A percentile compares a stretch with the other conserved stretches of the same genome.
These are phyloP conservation scores for Entoloma clypeatum DNA, from an alignment of 1,284 basidiomycete species.

Conservation along the genomic window DNA sequence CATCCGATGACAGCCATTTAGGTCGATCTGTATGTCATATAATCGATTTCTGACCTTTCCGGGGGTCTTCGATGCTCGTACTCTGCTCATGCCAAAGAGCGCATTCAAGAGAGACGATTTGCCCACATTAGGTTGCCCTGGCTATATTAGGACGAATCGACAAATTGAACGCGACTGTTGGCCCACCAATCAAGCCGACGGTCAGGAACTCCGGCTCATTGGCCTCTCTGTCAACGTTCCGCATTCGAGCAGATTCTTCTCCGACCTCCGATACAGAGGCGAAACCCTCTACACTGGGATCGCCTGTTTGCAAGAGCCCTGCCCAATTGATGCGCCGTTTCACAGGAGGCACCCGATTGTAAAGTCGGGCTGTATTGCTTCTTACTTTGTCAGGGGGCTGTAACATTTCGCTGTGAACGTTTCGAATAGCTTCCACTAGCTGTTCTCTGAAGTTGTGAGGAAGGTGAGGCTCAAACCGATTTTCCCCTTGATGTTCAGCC, in stretches of 20 bases:
- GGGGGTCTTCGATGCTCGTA: slow-evolving; percentile 84
- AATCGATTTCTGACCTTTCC: slow-evolving; percentile 61
- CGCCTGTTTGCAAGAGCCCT: slow-evolving; percentile 44
- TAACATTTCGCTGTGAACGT: slow-evolving; percentile 66
- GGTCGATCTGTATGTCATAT: too few species aligned
- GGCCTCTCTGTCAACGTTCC: too few species aligned
- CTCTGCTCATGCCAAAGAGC: slow-evolving; percentile 77
- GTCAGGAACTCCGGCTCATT: slow-evolving; percentile 64
- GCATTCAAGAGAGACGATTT: slow-evolving; percentile 92
- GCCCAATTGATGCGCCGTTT: slow-evolving; percentile 72
- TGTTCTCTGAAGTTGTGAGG: slow-evolving; percentile 54
- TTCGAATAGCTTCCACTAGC: slow-evolving; percentile 65
- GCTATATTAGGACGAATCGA: slow-evolving; percentile 5
- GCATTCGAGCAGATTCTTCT: slow-evolving; percentile 28
- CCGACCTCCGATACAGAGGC: slow-evolving; percentile 37
- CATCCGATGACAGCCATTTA: too few species aligned
- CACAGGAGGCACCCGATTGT: slow-evolving; percentile 65
- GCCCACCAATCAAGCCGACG: slow-evolving; percentile 75
- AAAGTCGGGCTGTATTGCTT: slow-evolving; percentile 49
- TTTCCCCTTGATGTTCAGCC: slow-evolving; percentile 44
- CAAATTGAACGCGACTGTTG: not conserved
- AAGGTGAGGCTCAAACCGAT: slow-evolving; percentile 60
- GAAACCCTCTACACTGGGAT: slow-evolving; percentile 39
- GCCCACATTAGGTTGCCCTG: slow-evolving; percentile 91
- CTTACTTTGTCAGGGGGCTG: slow-evolving; percentile 62